Evolutionary conservation across 2,329 filamentous ascomycete species (phyloP), one percentile per base, ranked within the genome.

Genomic region (Drechslerella coelobrocha): DNA sequence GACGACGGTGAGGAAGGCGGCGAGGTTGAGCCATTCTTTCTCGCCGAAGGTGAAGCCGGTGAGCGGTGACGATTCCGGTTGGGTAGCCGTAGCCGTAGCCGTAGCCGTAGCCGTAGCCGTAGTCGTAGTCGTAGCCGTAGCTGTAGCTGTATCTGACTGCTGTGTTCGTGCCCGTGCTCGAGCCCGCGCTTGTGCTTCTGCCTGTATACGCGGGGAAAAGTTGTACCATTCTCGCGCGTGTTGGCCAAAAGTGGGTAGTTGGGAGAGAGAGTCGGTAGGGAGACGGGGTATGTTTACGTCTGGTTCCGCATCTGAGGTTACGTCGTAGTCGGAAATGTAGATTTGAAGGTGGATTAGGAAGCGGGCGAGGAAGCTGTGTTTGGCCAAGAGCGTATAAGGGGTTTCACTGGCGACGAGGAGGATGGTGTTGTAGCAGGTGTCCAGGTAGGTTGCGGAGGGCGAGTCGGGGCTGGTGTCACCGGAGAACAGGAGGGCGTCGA

Each of bases 201-300:
- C n/a, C n/a, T n/a, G n/a, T n/a, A 19, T 23, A 57, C 4, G 31
- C 9, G 63, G 55, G 1, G 63, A 61, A 14, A 43, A 68, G n/a
- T 61, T 68, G 39, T 61, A 68, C 48, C 39, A 55, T 9, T 61
- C 41, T 5, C 55, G 50, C 10, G 47, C 41, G 29, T 68, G 55
- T 7, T 55, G 51, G 14, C 23, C 39, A 1, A 68, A 21, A 55
- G 55, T 56, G 0, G 63, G 63, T 0, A 68, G 41, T 10, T 23
- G 24, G n/a, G 39, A 54, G n/a, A n/a, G n/a, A n/a, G n/a, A n/a
- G n/a, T n/a, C n/a, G n/a, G 55, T 56, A 68, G 14, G 27, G 29
- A 39, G 60, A 68, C 19, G 14, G n/a, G 2, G 9, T 23, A n/a
- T 43, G 37, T 19, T 56, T 56, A 21, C 53, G 19, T 43, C 5